A percentile compares a stretch with the other conserved stretches of the same genome.
These are phyloP conservation scores for Cercospora sojina DNA, from an alignment of 2,329 filamentous ascomycete genomes.

Conservation along the genomic window DNA sequence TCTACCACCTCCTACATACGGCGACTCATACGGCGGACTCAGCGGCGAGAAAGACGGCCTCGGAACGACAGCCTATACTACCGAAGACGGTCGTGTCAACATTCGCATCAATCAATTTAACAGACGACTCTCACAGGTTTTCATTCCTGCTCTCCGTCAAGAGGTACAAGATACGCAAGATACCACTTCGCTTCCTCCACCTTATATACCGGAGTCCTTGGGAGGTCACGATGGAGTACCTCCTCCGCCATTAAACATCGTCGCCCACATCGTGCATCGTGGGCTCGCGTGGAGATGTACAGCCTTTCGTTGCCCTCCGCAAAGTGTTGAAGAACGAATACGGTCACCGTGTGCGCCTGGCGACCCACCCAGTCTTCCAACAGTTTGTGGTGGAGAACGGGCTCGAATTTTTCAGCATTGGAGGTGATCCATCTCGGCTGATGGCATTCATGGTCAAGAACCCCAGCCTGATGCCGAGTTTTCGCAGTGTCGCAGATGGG, in stretches of 20 bases:
- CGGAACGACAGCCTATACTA: neutral
- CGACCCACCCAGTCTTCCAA: constrained; percentile 51
- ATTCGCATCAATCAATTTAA: neutral
- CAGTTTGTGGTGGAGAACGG: constrained; percentile 51
- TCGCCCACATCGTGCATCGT: constrained; percentile 52
- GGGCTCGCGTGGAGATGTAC: constrained; percentile 51
- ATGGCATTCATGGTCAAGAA: constrained; percentile 88
- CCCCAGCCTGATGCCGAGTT: constrained; percentile 78
- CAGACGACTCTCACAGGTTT: neutral
- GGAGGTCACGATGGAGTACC: constrained; percentile 62
- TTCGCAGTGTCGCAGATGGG: constrained; percentile 72
- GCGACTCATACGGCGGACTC: neutral
- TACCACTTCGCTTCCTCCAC: constrained; percentile 54
- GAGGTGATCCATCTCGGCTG: constrained; percentile 52
- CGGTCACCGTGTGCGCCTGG: constrained; percentile 49
- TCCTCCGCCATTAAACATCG: constrained; percentile 50
- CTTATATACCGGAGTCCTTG: constrained; percentile 68
- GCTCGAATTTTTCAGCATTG: constrained; percentile 53
- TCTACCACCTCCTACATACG: neutral
- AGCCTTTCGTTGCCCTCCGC: constrained; percentile 52
- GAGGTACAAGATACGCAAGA: constrained; percentile 40
- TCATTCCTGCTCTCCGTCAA: neutral
- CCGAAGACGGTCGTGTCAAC: neutral
- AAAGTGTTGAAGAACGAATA: constrained; percentile 52
- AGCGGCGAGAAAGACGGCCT: neutral